Base-by-base conservation (phyloP, 1,284 basidiomycete genomes). In the Somion occarium region DNA sequence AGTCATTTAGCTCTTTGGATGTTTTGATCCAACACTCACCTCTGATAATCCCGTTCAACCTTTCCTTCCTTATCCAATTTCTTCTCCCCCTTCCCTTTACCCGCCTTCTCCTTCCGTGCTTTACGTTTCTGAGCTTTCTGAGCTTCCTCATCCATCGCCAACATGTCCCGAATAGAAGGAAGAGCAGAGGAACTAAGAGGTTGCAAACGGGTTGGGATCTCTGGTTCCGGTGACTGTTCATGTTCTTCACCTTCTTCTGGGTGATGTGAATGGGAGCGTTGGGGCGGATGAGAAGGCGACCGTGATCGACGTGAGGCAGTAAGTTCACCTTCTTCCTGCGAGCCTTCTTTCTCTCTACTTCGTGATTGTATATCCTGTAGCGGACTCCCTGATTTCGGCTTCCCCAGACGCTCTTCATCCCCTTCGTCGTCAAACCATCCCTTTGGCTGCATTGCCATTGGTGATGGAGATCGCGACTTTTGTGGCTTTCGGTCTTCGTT, bases 81-180 rank as follows among this genome's bases (percentile, higher is more conserved):
- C 22, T 19, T 46, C 22, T 47, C 46, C 53, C 62, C 34, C 58
- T 79, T 71, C 69, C 76, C 79, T 61, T 50, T 50, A n/a, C 23
- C 23, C 13, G 19, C 24, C 38, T 88, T 88, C 46, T 88, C 87
- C 67, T 91, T 93, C 50, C 78, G 73, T 50, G 84, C 80, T 56
- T 74, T 77, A 59, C 82, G 76, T 59, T 88, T 88, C 53, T 82
- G 79, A 5, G 72, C 73, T 52, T 80, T 78, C 51, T 79, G 79
- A 3, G 75, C 80, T 13, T 80, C 83, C 24, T 81, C 73, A 55
- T 92, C 88, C 68, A 86, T 80, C 3, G 81, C 86, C 39, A 96
- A 71, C 51, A 94, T 78, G 26, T 91, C 87, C 44, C 82, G 80
- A 64, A 94, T 86, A 12, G 89, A 92, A 12, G 89, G 85, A 34